These are phyloP conservation scores for Tagetes patula DNA, from an alignment of 129 eudicot species.

Conservation along the genomic window DNA sequence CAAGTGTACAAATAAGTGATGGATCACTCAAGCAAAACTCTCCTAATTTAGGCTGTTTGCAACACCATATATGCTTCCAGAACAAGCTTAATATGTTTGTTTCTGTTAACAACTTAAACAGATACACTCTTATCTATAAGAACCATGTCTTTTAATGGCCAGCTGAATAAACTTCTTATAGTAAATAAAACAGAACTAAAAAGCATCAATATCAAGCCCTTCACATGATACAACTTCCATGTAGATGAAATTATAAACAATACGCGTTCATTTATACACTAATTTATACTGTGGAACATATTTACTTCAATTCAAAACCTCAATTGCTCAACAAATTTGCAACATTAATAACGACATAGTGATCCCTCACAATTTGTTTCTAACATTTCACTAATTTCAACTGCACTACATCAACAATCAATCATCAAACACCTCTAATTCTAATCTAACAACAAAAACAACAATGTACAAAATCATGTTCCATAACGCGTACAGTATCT, in stretches of 20 bases:
- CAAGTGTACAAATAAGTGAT: neutral
- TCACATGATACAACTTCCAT: neutral
- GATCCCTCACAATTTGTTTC: neutral
- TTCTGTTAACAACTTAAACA: conserved; percentile 9
- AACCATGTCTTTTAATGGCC: neutral
- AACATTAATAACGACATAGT: neutral
- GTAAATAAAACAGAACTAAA: neutral
- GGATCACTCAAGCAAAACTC: conserved; percentile 7
- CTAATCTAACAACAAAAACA: neutral
- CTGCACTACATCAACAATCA: conserved; percentile 6
- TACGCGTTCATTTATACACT: neutral
- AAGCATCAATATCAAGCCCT: neutral
- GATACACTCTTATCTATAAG: neutral
- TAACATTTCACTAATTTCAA: neutral
- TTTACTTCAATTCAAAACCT: conserved; percentile 2
- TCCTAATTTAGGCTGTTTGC: conserved; percentile 8
- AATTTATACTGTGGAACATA: neutral
- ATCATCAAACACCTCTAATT: neutral
- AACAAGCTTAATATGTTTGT: neutral
- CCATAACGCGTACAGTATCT: neutral
- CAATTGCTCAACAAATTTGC: neutral
- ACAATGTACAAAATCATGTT: neutral
- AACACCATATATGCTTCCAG: conserved; percentile 12
- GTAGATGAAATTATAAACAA: neutral
- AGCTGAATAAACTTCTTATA: neutral